Evolutionary conservation across 495 filamentous ascomycete genomes (phyloP), one percentile per base, ranked within the genome.

Genomic region (Xylaria palmicola): DNA sequence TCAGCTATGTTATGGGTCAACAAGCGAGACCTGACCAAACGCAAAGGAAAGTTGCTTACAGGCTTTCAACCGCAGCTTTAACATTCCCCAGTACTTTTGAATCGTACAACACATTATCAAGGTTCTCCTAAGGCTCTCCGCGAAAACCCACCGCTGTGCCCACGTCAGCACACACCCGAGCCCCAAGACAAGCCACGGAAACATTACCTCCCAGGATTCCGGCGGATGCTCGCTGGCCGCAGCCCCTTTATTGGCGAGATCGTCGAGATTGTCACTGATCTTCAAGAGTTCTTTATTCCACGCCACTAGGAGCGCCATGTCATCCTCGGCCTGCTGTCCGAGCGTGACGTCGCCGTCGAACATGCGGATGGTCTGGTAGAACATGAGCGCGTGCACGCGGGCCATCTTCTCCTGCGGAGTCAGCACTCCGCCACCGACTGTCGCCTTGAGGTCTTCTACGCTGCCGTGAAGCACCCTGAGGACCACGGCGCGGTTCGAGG

Each of bases 301-400:
- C 6, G 66, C 55, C 36, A 65, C 41, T 17, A 75, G 20, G 17
- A 77, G n/a, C 8, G 67, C 56, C 60, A 73, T 60, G 30, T 74
- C 71, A 13, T 66, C 57, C 22, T 76, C 74, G 13, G 55, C 75
- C 47, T 75, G 64, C 10, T 71, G 60, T 6, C 70, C 60, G 36
- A 74, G 64, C 2, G 60, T 39, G 9, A 75, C 48, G 49, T 78
- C 74, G 9, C 72, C 75, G 40, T 77, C 73, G 57, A 76, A 72
- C 40, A 77, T 62, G 12, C 74, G 67, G 56, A 76, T 76, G 6
- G 63, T 67, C 36, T 77, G 70, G 48, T 73, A 73, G 13, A 72
- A 45, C 17, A 74, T 62, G 20, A 76, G 52, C 8, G 71, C 67
- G 56, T 77, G 75, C 8, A 66, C 66, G 7, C 73, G 63, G 1